Base-by-base conservation (phyloP, 2,329 filamentous ascomycete genomes). In the Scytalidium lignicola region DNA sequence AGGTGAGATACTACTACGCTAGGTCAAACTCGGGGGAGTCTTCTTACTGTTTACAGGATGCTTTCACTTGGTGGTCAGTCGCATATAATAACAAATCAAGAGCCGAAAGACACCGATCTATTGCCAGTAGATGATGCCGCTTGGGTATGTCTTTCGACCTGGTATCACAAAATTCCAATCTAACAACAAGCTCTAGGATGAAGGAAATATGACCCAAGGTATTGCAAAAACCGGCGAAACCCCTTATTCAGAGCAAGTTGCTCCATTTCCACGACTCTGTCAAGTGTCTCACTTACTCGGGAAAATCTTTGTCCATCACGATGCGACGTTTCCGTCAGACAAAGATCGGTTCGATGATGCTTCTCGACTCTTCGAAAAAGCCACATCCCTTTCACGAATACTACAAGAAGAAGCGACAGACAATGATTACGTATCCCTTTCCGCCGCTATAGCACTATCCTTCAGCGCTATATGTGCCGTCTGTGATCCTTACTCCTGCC, bases 191-290 rank as follows among this genome's bases (percentile, higher is more conserved):
- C 12, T 22, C 8, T 49, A 70, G 67, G 69, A 72, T 47, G 51
- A 62, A 17, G 69, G 68, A 42, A 64, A 69, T 43, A 62, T 67
- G 45, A 51, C 57, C 17, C 53, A 55, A 37, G 59, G 58, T 4
- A 47, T 58, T 18, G 61, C 66, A 40, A 54, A 51, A 20, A 51
- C 65, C 42, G 67, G 62, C 17, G 55, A 50, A 12, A 55, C 40
- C 18, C 66, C 78, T 15, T 63, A 75, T 51, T 67, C 68, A 22
- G 73, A 75, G 8, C 57, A 73, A 8, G 58, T 74, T 48, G 68
- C 71, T 18, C 66, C 78, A 39, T 81, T 77, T 63, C 73, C 74
- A 3, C 72, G 76, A 49, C 68, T 82, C 40, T 70, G 67, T 46
- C 69, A 73, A 58, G 61, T 63, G 18, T 63, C 62, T 18, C 57